Percentiles rank a stretch among this genome's conserved stretches.
These are phyloP conservation scores for Atkinsonella hypoxylon DNA, from an alignment of 2,329 filamentous ascomycete species.

Conservation along the genomic window DNA sequence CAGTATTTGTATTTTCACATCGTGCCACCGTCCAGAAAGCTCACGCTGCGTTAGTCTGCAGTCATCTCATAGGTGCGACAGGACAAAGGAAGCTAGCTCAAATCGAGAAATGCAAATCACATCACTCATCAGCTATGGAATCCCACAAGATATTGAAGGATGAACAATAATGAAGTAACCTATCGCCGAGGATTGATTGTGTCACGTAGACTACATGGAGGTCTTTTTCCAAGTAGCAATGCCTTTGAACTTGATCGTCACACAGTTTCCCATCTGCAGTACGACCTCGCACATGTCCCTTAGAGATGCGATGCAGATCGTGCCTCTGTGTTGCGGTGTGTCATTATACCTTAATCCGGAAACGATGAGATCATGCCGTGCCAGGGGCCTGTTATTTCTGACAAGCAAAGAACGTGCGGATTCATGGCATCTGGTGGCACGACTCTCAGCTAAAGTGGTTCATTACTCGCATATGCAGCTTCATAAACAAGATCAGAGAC, in stretches of 20 bases:
- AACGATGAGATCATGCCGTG: not conserved
- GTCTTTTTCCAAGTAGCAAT: not conserved
- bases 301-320: not conserved
- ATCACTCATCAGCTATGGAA: too few relatives aligned
- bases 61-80: too few relatives aligned
- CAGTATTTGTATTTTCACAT: not conserved
- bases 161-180: too few relatives aligned
- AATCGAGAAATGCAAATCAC: too few relatives aligned
- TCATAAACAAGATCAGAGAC: not conserved
- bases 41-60: not conserved
- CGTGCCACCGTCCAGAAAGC: not conserved
- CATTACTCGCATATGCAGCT: not conserved
- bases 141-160: too few relatives aligned
- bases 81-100: too few relatives aligned
- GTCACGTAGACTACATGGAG: not conserved
- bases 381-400: not conserved
- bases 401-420: not conserved
- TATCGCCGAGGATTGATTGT: too few relatives aligned
- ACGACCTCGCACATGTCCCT: not conserved
- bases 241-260: not conserved
- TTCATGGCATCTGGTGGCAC: not conserved
- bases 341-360: conserved; percentile 2
- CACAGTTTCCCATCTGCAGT: not conserved
- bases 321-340: conserved; percentile 1
- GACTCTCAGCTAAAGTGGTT: not conserved